A percentile compares a stretch with the other conserved stretches of the same genome.
Conservation (phyloP, 2,329 filamentous ascomycete genomes). For the Beauveria sp. region DNA sequence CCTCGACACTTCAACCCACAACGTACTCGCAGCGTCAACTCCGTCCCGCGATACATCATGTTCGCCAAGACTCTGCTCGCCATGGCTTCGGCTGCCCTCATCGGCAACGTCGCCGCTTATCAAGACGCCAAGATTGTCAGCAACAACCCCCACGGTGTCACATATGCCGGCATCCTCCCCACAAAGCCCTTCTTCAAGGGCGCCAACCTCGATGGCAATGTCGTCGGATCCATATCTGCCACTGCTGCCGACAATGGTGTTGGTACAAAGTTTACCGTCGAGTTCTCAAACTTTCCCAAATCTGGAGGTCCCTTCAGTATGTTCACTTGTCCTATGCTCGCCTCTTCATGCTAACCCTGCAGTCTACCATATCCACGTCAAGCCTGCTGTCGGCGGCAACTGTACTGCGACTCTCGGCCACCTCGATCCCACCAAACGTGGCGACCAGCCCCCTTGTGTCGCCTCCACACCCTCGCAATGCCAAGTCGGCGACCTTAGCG, state of each 20-base stretch:
- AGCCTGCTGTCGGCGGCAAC: conserved; percentile 61
- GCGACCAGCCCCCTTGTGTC: conserved; percentile 56
- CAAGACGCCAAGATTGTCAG: conserved; percentile 42
- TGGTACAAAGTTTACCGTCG: conserved; percentile 48
- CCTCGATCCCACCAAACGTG: conserved; percentile 62
- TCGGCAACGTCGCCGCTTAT: conserved; percentile 20
- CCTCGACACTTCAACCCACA: neutral
- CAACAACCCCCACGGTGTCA: conserved; percentile 47
- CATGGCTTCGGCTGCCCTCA: conserved; percentile 21
- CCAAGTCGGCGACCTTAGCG: conserved; percentile 68
- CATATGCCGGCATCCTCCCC: conserved; percentile 51
- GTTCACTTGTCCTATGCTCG: conserved; percentile 19
- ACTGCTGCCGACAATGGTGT: conserved; percentile 38
- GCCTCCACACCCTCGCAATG: conserved; percentile 50
- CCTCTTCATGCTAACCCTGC: conserved; percentile 8
- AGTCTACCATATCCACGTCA: conserved; percentile 68
- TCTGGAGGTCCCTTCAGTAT: conserved; percentile 53
- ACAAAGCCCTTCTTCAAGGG: conserved; percentile 42
- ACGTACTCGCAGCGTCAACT: too few species aligned
- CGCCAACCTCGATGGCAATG: conserved; percentile 40
- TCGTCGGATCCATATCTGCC: conserved; percentile 46
- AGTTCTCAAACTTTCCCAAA: conserved; percentile 51
- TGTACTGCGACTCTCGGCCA: conserved; percentile 62
- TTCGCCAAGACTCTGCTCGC: conserved; percentile 18
- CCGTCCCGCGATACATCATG: conserved; percentile 11